Evolutionary conservation across 2,329 filamentous ascomycete genomes (phyloP), one percentile per base, ranked within the genome.

Genomic region (Colletotrichum aenigma): DNA sequence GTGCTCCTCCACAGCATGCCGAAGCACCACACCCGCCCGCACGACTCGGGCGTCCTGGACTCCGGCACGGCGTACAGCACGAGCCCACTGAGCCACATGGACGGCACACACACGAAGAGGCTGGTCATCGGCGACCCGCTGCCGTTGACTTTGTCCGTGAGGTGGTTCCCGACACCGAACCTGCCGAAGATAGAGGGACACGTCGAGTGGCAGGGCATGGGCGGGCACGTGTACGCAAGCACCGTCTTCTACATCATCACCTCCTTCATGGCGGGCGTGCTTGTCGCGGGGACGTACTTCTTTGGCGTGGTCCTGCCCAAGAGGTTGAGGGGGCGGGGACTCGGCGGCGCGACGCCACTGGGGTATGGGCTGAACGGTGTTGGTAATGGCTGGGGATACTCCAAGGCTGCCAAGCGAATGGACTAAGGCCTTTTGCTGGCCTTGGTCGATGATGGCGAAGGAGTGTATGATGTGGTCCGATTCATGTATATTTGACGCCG

Each of bases 101-200:
- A 87, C 13, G 88, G 88, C 15, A 87, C 88, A 76, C 80, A 88
- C 80, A 87, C 86, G 61, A 89, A 86, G 89, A 93, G 93, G 80
- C 90, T 98, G 64, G 91, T 98, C 36, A 98, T 98, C 78, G 96
- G 96, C 15, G 96, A 98, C 84, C 91, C 94, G 7, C 84, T 98
- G 73, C 93, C 94, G 0, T 87, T 98, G 79, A 90, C 88, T 60
- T 94, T 98, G 81, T 94, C 92, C 55, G 93, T 98, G 16, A 89
- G 95, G 60, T 98, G 97, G 97, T 97, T 96, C 83, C 94, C 94
- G 1, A 94, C 91, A 28, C 93, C 94, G 1, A 88, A 89, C 48
- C 87, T 96, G 78, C 94, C 94, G 77, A 90, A 89, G 82, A 91
- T 88, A n/a, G 91, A 92, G 83, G 92, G 92, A 13, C 88, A 86